Evolutionary conservation across 305 asterid genomes (phyloP).

Genomic region (Coffea humblotiana): DNA sequence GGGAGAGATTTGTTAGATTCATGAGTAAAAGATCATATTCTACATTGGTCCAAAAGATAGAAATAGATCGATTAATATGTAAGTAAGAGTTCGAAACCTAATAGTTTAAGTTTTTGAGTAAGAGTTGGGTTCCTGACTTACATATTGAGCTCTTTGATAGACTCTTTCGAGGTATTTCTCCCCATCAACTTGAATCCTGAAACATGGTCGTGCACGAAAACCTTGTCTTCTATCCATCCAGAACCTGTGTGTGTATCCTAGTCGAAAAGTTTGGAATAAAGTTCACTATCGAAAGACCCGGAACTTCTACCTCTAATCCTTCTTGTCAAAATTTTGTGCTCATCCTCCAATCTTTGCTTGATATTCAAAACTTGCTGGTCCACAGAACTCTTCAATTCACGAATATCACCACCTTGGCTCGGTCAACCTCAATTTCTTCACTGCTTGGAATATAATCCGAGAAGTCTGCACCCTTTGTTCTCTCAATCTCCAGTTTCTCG

Average conservation of each 20-base stretch:
- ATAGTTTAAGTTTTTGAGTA: no score
- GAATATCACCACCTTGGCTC: slow-evolving; percentile 32
- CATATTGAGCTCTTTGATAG: no score
- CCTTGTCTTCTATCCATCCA: slow-evolving; percentile 16
- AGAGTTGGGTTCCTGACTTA: no score
- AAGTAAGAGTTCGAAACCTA: no score
- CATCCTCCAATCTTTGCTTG: slow-evolving; percentile 60
- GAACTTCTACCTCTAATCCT: slow-evolving; percentile 33
- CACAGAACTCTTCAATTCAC: slow-evolving; percentile 41
- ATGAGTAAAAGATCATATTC: no score
- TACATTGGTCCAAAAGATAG: no score
- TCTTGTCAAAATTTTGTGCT: slow-evolving; percentile 26
- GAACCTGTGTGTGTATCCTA: slow-evolving; percentile 27
- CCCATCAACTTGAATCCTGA: slow-evolving; percentile 8
- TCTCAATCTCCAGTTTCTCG: slow-evolving; percentile 32
- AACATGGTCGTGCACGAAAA: slow-evolving; percentile 21
- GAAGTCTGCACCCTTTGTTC: slow-evolving; percentile 24
- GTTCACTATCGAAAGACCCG: slow-evolving; percentile 39
- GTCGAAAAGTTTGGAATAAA: slow-evolving; percentile 35
- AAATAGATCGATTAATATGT: no score
- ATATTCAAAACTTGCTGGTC: slow-evolving; percentile 57
- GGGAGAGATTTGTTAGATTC: no score
- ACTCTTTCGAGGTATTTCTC: no score
- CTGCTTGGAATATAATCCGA: slow-evolving; percentile 17
- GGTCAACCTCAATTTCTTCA: slow-evolving; percentile 16